These are phyloP conservation scores for Stevia rebaudiana DNA, from an alignment of 140 eudicot species.

Conservation along the genomic window DNA sequence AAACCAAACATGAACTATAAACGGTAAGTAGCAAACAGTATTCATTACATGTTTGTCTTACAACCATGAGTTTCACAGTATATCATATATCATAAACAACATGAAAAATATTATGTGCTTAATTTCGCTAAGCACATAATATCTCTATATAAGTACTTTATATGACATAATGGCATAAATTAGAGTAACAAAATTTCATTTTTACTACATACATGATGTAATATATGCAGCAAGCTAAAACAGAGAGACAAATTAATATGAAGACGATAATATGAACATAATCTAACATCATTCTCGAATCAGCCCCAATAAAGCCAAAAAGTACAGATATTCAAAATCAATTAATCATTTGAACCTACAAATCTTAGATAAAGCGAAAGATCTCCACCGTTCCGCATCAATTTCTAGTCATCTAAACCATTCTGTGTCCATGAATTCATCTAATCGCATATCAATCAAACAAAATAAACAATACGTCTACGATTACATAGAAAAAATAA, in stretches of 20 bases:
- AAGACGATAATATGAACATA: not conserved
- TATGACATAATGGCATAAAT: slow-evolving; percentile 10
- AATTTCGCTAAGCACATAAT: not conserved
- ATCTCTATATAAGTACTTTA: not conserved
- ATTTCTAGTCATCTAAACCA: not conserved
- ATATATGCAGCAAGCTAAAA: slow-evolving; percentile 12
- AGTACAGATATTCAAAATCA: not conserved
- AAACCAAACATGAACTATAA: not conserved
- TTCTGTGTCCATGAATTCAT: not conserved
- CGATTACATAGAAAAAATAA: not conserved
- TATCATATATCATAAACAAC: slow-evolving; percentile 9
- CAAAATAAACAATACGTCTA: slow-evolving; percentile 1
- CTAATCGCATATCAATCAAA: slow-evolving; percentile 17
- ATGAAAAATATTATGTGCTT: not conserved
- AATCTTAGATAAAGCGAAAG: not conserved
- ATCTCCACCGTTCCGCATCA: slow-evolving; percentile 11
- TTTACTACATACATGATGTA: not conserved
- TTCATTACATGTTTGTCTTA: not conserved
- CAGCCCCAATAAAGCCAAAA: slow-evolving; percentile 1
- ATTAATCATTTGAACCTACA: not conserved
- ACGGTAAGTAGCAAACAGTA: not conserved
- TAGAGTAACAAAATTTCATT: slow-evolving; percentile 11
- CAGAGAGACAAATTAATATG: slow-evolving; percentile 2
- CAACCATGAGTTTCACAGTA: not conserved
- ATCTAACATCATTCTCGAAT: slow-evolving; percentile 9